Conservation (phyloP, 2,329 filamentous ascomycete genomes). For the Colletotrichum tofieldiae region DNA sequence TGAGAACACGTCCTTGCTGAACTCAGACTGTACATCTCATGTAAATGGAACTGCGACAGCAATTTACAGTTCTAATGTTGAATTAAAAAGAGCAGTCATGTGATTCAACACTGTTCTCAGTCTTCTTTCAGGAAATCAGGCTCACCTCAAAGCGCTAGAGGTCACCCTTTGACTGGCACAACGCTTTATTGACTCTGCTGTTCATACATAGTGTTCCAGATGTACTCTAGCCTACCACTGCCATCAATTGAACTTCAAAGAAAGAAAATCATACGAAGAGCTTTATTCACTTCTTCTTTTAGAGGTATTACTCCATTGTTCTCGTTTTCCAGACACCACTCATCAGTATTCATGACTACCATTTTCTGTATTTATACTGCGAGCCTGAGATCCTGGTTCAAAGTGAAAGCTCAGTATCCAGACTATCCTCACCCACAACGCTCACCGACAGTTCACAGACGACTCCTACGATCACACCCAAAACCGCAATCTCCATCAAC, state of each 20-base stretch:
- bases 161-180: background rate
- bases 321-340: too few relatives aligned
- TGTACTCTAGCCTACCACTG: background rate
- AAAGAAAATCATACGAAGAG: background rate
- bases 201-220: background rate
- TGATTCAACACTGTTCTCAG: too few relatives aligned
- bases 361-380: background rate
- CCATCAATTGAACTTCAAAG: background rate
- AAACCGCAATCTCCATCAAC: background rate
- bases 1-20: too few relatives aligned
- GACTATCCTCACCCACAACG: background rate
- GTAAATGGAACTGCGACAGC: background rate
- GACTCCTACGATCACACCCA: background rate
- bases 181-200: background rate
- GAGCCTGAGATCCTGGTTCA: background rate
- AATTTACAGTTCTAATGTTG: background rate
- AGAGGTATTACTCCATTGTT: background rate
- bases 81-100: too few relatives aligned
- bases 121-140: too few relatives aligned
- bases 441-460: background rate
- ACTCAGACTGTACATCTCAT: too few relatives aligned
- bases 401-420: background rate
- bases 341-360: fast-evolving
- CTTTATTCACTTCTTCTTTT: background rate
- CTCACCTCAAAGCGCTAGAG: too few relatives aligned